Base-by-base conservation (phyloP, 2,329 filamentous ascomycete genomes). In the Malbranchea cinnamomea region DNA sequence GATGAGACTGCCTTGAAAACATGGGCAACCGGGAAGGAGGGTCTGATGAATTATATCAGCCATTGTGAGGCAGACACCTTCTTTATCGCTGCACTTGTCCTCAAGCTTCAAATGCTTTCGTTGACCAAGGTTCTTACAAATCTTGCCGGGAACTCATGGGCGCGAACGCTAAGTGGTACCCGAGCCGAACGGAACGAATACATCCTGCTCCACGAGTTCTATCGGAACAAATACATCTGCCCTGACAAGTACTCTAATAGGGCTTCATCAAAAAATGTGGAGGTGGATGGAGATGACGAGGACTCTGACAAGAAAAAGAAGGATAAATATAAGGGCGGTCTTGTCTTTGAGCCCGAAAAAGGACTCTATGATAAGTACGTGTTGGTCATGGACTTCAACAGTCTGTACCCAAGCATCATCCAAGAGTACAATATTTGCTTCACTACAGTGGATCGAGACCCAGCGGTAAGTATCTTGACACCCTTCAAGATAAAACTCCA, bases 401-500 rank as follows among this genome's bases (percentile, higher is more conserved):
- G 85, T 45, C 65, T 98, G 38, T 98, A 98, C 47, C 89, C 89
- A 18, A 94, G 83, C 49, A 95, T 98, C 48, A 98, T 98, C 37
- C 91, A 98, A 50, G 91, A 98, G 66, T 98, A 76, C 62, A 98
- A 98, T 57, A 98, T 98, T 44, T 98, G 91, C 63, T 98, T 98
- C 57, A 98, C 89, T 2, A 98, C 91, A 0, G 84, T 98, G 5
- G 81, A 95, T 37, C 69, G 89, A 43, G 65, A 70, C 23, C 63
- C 70, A 37, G 59, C 77, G 44, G 78, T 83, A 68, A 62, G 74
- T 56, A 14, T 4, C 19, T 32, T 18, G 10, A 12, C 19, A 11
- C 10, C 12, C 26, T 9, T 13, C 20, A 14, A 20, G 10, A 10
- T 20, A 2, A 10, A 17, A 24, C 7, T n/a, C 13, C 9, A 14